Evolutionary conservation across 2,329 filamentous ascomycete genomes (phyloP).

Genomic region (Neocucurbitaria cava): DNA sequence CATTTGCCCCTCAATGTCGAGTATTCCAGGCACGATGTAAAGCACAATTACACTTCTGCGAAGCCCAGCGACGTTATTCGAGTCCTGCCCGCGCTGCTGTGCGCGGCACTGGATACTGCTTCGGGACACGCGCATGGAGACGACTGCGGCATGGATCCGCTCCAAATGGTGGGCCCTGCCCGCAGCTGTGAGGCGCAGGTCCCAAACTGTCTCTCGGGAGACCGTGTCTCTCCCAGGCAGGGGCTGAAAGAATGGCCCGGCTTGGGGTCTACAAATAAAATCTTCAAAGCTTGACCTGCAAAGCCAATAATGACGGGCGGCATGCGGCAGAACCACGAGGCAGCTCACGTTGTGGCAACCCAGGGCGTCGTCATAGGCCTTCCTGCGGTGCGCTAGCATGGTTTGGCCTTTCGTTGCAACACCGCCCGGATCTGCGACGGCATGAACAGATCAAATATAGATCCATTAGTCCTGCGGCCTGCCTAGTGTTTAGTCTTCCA

Average conservation of each 20-base stretch:
- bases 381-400: constrained; percentile 20
- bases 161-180: constrained; percentile 13
- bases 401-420: constrained; percentile 22
- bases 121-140: constrained; percentile 4
- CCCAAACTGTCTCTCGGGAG: constrained; percentile 8
- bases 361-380: constrained; percentile 17
- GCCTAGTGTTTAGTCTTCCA: constrained; percentile 21
- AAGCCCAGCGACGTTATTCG: neutral
- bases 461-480: constrained; percentile 16
- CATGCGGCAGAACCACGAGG: neutral
- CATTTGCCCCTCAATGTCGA: no score
- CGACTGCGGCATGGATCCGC: constrained; percentile 15
- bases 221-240: constrained; percentile 2
- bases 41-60: neutral
- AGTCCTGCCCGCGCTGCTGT: neutral
- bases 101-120: neutral
- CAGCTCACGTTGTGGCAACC: constrained; percentile 26
- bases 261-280: constrained; percentile 3
- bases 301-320: constrained; percentile 14
- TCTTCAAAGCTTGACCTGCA: constrained; percentile 1
- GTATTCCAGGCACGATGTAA: neutral
- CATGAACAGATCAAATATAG: constrained; percentile 31
- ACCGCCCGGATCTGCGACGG: constrained; percentile 35
- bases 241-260: constrained; percentile 3
- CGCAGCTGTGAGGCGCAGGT: constrained; percentile 21